Conservation (phyloP, 2,329 filamentous ascomycete species). For the Periconia digitata region DNA sequence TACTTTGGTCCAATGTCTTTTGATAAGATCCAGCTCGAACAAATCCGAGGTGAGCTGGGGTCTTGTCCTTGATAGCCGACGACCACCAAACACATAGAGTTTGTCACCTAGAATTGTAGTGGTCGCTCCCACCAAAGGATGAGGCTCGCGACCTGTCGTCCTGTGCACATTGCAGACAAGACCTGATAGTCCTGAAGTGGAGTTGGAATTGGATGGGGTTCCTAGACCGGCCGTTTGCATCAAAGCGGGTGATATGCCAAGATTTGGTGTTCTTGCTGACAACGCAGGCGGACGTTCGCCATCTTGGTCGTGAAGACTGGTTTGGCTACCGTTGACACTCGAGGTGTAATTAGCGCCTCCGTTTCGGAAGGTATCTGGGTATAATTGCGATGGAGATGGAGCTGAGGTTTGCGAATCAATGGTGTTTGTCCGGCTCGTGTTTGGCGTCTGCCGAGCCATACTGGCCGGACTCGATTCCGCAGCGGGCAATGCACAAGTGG, state of each 20-base stretch:
- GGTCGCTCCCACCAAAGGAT: constrained; percentile 88
- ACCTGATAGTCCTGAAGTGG: constrained; percentile 64
- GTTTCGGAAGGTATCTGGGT: constrained; percentile 36
- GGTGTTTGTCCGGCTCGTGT: constrained; percentile 48
- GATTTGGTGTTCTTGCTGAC: constrained; percentile 38
- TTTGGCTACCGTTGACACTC: constrained; percentile 50
- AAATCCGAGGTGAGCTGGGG: constrained; percentile 86
- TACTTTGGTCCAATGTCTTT: constrained; percentile 89
- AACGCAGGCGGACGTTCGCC: constrained; percentile 39
- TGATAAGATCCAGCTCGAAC: constrained; percentile 89
- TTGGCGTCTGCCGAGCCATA: constrained; percentile 48
- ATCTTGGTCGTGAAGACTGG: constrained; percentile 49
- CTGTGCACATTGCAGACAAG: constrained; percentile 71
- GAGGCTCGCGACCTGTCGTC: constrained; percentile 89
- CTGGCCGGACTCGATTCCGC: constrained; percentile 34
- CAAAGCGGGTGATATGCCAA: constrained; percentile 46
- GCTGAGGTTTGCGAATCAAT: constrained; percentile 51
- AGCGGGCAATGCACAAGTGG: constrained; percentile 20
- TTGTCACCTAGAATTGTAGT: constrained; percentile 95
- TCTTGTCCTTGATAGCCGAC: constrained; percentile 79
- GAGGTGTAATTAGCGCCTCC: constrained; percentile 41
- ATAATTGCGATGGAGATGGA: constrained; percentile 47
- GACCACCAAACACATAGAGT: constrained; percentile 92
- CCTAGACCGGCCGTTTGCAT: constrained; percentile 39
- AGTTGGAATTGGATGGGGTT: constrained; percentile 38